A percentile compares a stretch with the other conserved stretches of the same genome.
Evolutionary conservation across 176 grass and related monocot species (phyloP).

Genomic region (Eleusine coracana): DNA sequence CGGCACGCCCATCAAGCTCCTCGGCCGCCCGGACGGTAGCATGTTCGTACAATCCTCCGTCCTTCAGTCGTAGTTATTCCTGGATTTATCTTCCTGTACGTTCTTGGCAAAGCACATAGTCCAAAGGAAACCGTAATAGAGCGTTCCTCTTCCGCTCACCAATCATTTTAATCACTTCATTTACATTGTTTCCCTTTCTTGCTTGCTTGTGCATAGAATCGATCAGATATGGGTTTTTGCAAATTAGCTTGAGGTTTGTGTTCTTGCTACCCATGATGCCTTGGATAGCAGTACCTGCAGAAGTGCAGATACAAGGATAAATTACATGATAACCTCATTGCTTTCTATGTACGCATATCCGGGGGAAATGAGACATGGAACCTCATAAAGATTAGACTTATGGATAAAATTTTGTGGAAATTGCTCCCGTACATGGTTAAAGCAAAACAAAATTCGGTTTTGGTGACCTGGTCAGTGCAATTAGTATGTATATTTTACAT

Average conservation of each 20-base stretch:
- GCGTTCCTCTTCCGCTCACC: neutral
- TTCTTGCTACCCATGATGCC: neutral
- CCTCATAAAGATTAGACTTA: neutral
- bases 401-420: conserved; percentile 1
- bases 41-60: conserved; percentile 58
- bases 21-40: conserved; percentile 87
- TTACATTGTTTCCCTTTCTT: too few species aligned
- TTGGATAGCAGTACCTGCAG: neutral
- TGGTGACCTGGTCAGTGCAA: neutral
- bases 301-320: neutral
- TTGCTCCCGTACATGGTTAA: conserved; percentile 7
- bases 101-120: neutral
- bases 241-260: conserved; percentile 3
- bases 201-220: neutral
- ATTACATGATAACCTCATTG: neutral
- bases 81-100: neutral
- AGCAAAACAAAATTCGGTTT: neutral
- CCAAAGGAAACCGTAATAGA: neutral
- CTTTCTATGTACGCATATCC: neutral
- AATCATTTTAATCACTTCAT: too few species aligned
- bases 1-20: conserved; percentile 81
- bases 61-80: neutral
- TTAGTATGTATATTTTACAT: neutral
- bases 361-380: neutral
- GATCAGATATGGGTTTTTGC: neutral